Base-by-base conservation (phyloP, 106 monocot genomes). In the Allium sativum region DNA sequence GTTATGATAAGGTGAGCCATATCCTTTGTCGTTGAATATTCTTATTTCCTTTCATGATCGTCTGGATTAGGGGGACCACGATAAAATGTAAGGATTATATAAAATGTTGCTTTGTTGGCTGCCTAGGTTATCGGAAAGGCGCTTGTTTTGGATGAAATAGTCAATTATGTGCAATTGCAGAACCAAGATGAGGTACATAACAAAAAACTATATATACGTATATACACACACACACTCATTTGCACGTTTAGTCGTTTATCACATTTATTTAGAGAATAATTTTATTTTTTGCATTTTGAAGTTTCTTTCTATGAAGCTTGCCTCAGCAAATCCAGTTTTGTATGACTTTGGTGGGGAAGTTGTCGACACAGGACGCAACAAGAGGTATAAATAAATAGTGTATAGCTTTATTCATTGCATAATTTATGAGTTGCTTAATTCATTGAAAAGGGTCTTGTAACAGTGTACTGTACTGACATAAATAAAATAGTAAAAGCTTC, bases 111-210 rank as follows among this genome's bases (percentile, higher is more conserved):
- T 16, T 13, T 17, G 54, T 66, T 40, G 46, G 11, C 66, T 9
- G 21, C 3, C 18, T 12, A 89, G 86, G 73, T 86, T 47, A 74
- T 62, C 42, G 91, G 91, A 40, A 92, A 87, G 66, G 91, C 91
- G 17, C 75, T 70, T 10, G 75, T 92, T 60, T 67, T 92, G 53
- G 91, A 92, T 56, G 86, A 92, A 75, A 92, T 92, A 7, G 86
- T 92, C 77, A 92, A 92, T 48, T 90, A 90, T 78, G 90, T 90
- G 13, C 86, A 90, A 21, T 64, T 90, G 60, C 91, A 92, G 73
- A 86, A 81, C 45, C 91, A 92, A 92, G 86, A 86, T 54, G 91
- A 92, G 91, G 91, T 83, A 76, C 11, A 12, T 50, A 50, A 59
- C 22, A 18, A 18, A 21, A 67, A 56, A 8, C 20, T 3, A 31